These are phyloP conservation scores for Ogataea philodendri DNA, from an alignment of 805 yeast species.

Conservation along the genomic window DNA sequence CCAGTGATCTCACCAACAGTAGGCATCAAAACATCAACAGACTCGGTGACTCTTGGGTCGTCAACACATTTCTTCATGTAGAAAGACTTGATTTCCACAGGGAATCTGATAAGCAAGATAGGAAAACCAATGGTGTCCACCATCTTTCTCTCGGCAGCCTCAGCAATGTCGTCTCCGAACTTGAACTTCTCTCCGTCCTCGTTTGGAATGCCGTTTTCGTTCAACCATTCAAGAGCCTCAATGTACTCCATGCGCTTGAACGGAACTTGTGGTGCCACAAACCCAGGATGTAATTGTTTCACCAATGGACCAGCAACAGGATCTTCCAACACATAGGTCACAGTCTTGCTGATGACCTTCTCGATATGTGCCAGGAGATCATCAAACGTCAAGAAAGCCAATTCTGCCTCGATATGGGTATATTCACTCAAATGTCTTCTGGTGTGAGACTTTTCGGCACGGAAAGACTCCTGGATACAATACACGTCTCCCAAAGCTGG, in stretches of 20 bases:
- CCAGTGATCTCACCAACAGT: conserved; percentile 99
- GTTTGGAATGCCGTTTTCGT: conserved; percentile 90
- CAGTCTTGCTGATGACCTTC: conserved; percentile 63
- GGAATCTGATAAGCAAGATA: conserved; percentile 89
- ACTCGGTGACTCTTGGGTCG: conserved; percentile 93
- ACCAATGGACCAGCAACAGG: conserved; percentile 90
- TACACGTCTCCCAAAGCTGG: conserved; percentile 97
- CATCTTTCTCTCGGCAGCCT: conserved; percentile 99
- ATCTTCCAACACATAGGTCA: conserved; percentile 78
- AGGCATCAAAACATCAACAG: conserved; percentile 98
- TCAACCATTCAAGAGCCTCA: conserved; percentile 92
- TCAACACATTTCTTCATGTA: conserved; percentile 93
- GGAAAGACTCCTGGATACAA: conserved; percentile 97
- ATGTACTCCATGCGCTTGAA: conserved; percentile 89
- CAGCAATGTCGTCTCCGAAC: conserved; percentile 99
- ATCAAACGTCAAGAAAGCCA: conserved; percentile 83
- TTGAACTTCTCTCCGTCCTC: conserved; percentile 92
- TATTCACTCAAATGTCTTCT: conserved; percentile 97
- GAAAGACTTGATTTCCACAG: conserved; percentile 94
- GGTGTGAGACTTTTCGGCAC: conserved; percentile 98
- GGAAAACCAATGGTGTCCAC: conserved; percentile 93
- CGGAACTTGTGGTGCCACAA: conserved; percentile 78
- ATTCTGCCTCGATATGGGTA: conserved; percentile 95
- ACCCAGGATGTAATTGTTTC: conserved; percentile 88
- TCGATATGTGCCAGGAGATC: conserved; percentile 86